Percentiles rank a stretch among this genome's conserved stretches.
Evolutionary conservation across 1,284 basidiomycete species (phyloP).

Genomic region (Ustilago crameri): DNA sequence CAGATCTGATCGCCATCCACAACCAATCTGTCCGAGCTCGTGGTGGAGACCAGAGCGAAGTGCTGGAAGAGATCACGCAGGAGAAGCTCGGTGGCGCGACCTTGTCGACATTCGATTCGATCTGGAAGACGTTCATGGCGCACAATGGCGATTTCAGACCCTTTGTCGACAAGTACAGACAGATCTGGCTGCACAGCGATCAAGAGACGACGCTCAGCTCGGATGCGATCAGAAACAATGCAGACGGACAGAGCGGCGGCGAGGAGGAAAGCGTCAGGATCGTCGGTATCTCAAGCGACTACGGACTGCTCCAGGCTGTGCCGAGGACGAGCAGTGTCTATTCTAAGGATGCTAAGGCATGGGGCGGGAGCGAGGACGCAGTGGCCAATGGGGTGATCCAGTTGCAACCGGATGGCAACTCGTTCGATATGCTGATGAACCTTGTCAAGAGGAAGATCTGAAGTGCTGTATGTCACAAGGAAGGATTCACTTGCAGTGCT

Average conservation of each 20-base stretch:
- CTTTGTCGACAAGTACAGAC: slow-evolving; percentile 73
- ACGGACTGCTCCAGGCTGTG: slow-evolving; percentile 85
- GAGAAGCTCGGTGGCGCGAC: slow-evolving; percentile 83
- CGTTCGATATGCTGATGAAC: slow-evolving; percentile 92
- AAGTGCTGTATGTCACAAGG: no score
- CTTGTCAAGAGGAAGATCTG: slow-evolving; percentile 78
- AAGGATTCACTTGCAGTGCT: no score
- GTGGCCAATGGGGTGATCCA: slow-evolving; percentile 69
- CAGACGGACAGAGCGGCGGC: not conserved
- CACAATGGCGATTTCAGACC: slow-evolving; percentile 67
- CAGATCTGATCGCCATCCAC: slow-evolving; percentile 73
- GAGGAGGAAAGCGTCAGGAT: slow-evolving; percentile 75
- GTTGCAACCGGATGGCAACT: slow-evolving; percentile 93
- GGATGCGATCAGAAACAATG: slow-evolving; percentile 23
- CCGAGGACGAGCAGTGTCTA: slow-evolving; percentile 68
- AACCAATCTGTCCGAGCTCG: slow-evolving; percentile 75
- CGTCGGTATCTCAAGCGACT: slow-evolving; percentile 84
- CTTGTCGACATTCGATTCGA: slow-evolving; percentile 79
- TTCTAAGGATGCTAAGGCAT: slow-evolving; percentile 43
- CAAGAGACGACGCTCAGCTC: slow-evolving; percentile 34
- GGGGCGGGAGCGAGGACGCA: slow-evolving; percentile 35
- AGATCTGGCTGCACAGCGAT: slow-evolving; percentile 86
- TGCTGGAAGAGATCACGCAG: slow-evolving; percentile 72
- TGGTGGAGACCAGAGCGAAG: not conserved
- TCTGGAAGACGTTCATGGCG: slow-evolving; percentile 80